These are phyloP conservation scores for Chlamydomonas urium DNA, from an alignment of 139 green algal species.

Conservation along the genomic window DNA sequence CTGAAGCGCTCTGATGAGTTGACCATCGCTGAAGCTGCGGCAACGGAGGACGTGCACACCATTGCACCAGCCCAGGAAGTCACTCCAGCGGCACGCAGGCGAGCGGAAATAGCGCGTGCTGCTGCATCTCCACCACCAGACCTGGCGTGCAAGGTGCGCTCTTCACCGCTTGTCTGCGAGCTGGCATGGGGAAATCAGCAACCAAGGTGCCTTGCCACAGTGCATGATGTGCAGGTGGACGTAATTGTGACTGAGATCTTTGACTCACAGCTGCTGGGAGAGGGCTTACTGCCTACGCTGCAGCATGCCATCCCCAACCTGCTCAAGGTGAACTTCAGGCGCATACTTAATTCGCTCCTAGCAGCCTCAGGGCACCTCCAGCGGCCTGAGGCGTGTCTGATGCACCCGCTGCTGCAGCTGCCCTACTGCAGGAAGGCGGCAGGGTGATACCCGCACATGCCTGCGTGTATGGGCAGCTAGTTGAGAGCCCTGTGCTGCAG, in stretches of 20 bases:
- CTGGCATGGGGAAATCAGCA: no score
- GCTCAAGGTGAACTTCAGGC: slow-evolving; percentile 47
- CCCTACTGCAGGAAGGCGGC: slow-evolving; percentile 23
- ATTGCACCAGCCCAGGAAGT: no score
- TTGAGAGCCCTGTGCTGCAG: slow-evolving; percentile 32
- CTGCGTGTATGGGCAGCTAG: slow-evolving; percentile 40
- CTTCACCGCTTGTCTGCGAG: no score
- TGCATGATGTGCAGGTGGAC: slow-evolving; percentile 29
- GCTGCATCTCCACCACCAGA: background rate
- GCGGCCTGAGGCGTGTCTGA: no score
- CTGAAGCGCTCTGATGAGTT: slow-evolving; percentile 45
- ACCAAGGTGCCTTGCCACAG: no score
- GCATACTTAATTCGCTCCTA: no score
- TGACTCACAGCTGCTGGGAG: slow-evolving; percentile 59
- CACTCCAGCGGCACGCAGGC: no score
- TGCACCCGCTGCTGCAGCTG: no score
- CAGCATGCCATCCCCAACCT: slow-evolving; percentile 42
- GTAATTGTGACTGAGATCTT: slow-evolving; percentile 66
- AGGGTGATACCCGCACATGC: slow-evolving; percentile 42
- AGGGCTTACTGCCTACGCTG: slow-evolving; percentile 58
- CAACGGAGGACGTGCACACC: no score
- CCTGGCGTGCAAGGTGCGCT: slow-evolving; percentile 1
- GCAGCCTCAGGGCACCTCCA: no score
- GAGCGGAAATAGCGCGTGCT: no score
- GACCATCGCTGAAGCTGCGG: background rate